Conservation (phyloP, 345 rosid species). For the Physaria fendleri region DNA sequence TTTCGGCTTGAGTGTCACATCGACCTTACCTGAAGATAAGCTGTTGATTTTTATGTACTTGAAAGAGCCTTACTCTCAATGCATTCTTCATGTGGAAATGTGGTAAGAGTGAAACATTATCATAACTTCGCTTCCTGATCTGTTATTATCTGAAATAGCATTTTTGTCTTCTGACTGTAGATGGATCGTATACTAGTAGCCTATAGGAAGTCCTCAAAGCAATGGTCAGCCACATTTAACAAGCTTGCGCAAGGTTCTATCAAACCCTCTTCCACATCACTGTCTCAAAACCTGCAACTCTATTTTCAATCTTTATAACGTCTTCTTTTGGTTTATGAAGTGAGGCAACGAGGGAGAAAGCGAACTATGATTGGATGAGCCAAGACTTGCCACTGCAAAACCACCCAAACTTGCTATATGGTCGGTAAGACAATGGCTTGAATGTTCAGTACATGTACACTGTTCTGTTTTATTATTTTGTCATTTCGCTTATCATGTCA, state of each 20-base stretch:
- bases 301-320: not conserved
- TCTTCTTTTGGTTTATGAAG: constrained; percentile 33
- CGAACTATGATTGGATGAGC: constrained; percentile 89
- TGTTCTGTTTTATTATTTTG: too few species aligned
- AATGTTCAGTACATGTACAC: too few species aligned
- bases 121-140: not conserved
- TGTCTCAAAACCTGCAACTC: not conserved
- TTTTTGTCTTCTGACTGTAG: constrained; percentile 29
- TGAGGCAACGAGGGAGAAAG: constrained; percentile 87
- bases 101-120: constrained; percentile 43
- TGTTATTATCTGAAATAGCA: not conserved
- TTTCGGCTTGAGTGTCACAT: constrained; percentile 92
- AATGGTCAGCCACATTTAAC: constrained; percentile 91
- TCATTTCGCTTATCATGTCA: too few species aligned
- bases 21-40: constrained; percentile 91
- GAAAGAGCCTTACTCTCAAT: constrained; percentile 88
- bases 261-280: not conserved
- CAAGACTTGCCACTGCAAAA: not conserved
- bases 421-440: too few species aligned
- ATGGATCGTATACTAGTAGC: constrained; percentile 75
- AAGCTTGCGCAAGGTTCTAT: constrained; percentile 87
- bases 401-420: not conserved
- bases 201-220: constrained; percentile 89
- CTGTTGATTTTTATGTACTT: constrained; percentile 91
- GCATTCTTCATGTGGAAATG: constrained; percentile 97